A percentile compares a stretch with the other conserved stretches of the same genome.
Conservation (phyloP, 2,329 filamentous ascomycete species). For the Claviceps humidiphila region DNA sequence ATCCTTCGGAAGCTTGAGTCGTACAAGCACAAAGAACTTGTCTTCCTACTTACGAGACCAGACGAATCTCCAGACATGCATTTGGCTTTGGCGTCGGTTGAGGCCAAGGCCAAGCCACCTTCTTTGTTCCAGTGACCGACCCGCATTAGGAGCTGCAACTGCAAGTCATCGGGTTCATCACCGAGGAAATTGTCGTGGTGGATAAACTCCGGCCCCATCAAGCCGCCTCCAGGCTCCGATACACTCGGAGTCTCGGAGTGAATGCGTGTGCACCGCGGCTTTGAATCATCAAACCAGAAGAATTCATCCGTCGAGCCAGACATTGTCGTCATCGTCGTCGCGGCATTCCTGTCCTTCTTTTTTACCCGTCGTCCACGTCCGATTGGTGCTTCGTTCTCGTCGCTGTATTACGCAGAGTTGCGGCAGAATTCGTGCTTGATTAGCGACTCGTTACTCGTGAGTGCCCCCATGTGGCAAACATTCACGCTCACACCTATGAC, state of each 20-base stretch:
- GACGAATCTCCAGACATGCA: background rate
- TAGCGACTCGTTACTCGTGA: background rate
- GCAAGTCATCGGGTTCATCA: too few relatives aligned
- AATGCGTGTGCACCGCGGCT: background rate
- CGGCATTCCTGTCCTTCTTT: background rate
- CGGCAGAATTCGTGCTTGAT: background rate
- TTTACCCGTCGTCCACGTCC: background rate
- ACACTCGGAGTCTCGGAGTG: too few relatives aligned
- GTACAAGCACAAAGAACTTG: too few relatives aligned
- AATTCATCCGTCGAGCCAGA: background rate
- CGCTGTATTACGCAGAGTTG: background rate
- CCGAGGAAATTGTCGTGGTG: background rate
- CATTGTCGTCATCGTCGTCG: background rate
- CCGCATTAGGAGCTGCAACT: too few relatives aligned
- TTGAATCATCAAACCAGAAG: background rate
- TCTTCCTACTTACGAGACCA: background rate
- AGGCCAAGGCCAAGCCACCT: background rate
- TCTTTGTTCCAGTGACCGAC: background rate
- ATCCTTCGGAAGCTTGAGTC: too few relatives aligned
- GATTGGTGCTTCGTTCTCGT: background rate
- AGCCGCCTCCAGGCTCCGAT: background rate
- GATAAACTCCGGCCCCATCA: conserved; percentile 6
- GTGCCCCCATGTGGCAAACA: background rate
- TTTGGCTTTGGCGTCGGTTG: too few relatives aligned
- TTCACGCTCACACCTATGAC: background rate